A percentile compares a stretch with the other conserved stretches of the same genome.
phyloP scores from a whole-genome alignment of 2,329 filamentous ascomycete species.

The Dothiorella sarmentorum region DNA sequence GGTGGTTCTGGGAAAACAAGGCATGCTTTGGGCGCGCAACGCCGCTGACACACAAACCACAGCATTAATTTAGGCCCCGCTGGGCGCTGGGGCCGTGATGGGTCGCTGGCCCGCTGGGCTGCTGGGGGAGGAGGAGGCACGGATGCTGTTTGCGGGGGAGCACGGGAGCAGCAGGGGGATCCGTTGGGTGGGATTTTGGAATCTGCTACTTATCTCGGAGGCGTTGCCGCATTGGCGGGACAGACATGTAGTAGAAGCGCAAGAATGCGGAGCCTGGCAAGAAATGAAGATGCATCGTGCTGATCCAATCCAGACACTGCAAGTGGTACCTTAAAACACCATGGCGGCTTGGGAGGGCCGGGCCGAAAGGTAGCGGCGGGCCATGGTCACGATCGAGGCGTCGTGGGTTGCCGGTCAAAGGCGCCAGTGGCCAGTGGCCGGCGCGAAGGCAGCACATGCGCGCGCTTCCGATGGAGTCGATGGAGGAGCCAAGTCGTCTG shows the following conservation, averaged over 20 bases:
- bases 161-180: neutral
- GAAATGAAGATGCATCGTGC: neutral
- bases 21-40: neutral
- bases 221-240: neutral
- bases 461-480: neutral
- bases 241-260: neutral
- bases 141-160: conserved; percentile 14
- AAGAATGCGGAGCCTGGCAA: neutral
- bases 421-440: neutral
- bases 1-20: conserved; percentile 14
- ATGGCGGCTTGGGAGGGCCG: neutral
- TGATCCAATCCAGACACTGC: conserved; percentile 3
- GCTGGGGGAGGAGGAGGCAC: conserved; percentile 11
- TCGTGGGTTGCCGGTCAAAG: conserved; percentile 12
- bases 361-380: conserved; percentile 1
- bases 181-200: conserved; percentile 9
- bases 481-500: conserved; percentile 6
- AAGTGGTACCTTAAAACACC: conserved; percentile 11
- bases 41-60: conserved; percentile 16
- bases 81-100: conserved; percentile 8
- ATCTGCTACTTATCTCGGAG: conserved; percentile 9
- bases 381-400: conserved; percentile 10
- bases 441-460: neutral
- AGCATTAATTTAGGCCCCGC: conserved; percentile 16
- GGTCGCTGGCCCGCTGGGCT: conserved; percentile 5